Conservation (phyloP, 176 grass and related monocot genomes). For the Neostapfia colusana region DNA sequence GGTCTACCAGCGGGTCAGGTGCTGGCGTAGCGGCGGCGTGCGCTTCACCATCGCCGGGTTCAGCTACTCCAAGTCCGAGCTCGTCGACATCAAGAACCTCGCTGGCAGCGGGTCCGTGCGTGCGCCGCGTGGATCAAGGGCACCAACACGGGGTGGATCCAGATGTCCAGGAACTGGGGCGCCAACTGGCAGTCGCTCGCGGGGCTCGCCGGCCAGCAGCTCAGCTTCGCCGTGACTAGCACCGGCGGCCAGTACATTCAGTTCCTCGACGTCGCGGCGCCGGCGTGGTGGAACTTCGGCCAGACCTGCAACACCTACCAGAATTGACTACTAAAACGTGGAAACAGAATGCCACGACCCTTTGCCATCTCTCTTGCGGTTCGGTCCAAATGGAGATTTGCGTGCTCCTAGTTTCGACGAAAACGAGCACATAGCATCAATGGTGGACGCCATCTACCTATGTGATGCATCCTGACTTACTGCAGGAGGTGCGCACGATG, state of each 20-base stretch:
- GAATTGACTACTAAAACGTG: slow-evolving; percentile 38
- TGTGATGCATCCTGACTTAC: too few species aligned
- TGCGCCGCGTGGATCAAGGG: slow-evolving; percentile 26
- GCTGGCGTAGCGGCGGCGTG: slow-evolving; percentile 46
- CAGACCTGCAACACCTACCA: slow-evolving; percentile 39
- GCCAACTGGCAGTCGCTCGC: slow-evolving; percentile 51
- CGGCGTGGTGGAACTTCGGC: slow-evolving; percentile 50
- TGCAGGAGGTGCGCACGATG: too few species aligned
- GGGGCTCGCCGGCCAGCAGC: slow-evolving; percentile 12
- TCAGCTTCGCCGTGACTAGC: slow-evolving; percentile 52
- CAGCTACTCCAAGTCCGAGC: slow-evolving; percentile 48
- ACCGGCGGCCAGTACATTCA: slow-evolving; percentile 49
- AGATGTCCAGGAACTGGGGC: slow-evolving; percentile 55
- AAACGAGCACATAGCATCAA: too few species aligned
- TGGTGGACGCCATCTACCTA: too few species aligned
- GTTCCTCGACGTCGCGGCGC: slow-evolving; percentile 35
- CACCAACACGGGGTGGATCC: slow-evolving; percentile 35
- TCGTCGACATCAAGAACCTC: slow-evolving; percentile 58
- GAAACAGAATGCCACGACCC: not conserved
- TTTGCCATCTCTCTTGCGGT: too few species aligned
- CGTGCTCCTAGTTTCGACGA: not conserved
- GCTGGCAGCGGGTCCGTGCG: slow-evolving; percentile 47
- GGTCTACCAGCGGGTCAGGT: slow-evolving; percentile 56
- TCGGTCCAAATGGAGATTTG: too few species aligned
- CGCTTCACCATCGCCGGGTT: slow-evolving; percentile 42